phyloP scores from a whole-genome alignment of 2,329 filamentous ascomycete genomes.

The Stromatinia cepivora region DNA sequence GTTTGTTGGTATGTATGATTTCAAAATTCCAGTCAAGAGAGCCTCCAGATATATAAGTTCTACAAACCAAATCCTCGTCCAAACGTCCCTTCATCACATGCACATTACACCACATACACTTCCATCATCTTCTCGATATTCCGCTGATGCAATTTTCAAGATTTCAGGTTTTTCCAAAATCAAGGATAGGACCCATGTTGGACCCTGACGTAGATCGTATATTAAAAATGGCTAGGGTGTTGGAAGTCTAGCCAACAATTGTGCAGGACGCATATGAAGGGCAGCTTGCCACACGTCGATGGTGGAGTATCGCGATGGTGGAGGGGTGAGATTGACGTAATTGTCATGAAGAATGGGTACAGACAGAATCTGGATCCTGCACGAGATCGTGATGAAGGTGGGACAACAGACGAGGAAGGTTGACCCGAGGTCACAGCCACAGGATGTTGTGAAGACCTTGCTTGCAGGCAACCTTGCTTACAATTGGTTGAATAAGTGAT shows the following conservation, averaged over 20 bases:
- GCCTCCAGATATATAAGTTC: slow-evolving; percentile 3
- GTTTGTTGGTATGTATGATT: not conserved
- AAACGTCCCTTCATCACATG: slow-evolving; percentile 8
- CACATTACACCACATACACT: slow-evolving; percentile 18
- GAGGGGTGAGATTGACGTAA: slow-evolving; percentile 8
- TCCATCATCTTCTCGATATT: slow-evolving; percentile 11
- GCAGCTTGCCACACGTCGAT: not conserved
- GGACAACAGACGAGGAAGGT: not conserved
- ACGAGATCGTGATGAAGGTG: slow-evolving; percentile 17
- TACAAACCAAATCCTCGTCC: not conserved
- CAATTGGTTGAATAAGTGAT: not conserved
- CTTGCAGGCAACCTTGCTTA: not conserved
- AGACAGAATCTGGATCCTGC: slow-evolving; percentile 1
- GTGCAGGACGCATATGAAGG: not conserved
- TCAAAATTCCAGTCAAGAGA: not conserved
- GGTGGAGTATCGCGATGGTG: not conserved
- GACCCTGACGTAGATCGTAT: slow-evolving; percentile 17
- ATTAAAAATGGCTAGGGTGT: slow-evolving; percentile 9
- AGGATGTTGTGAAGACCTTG: not conserved
- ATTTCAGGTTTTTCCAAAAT: slow-evolving; percentile 14
- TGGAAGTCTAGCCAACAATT: not conserved
- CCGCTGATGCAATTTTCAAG: not conserved
- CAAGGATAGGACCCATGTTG: slow-evolving; percentile 14
- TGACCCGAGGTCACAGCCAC: slow-evolving; percentile 9
- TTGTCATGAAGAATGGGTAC: not conserved